Evolutionary conservation across 805 yeast genomes (phyloP).

Genomic region (Cyberlindnera bimundalis): DNA sequence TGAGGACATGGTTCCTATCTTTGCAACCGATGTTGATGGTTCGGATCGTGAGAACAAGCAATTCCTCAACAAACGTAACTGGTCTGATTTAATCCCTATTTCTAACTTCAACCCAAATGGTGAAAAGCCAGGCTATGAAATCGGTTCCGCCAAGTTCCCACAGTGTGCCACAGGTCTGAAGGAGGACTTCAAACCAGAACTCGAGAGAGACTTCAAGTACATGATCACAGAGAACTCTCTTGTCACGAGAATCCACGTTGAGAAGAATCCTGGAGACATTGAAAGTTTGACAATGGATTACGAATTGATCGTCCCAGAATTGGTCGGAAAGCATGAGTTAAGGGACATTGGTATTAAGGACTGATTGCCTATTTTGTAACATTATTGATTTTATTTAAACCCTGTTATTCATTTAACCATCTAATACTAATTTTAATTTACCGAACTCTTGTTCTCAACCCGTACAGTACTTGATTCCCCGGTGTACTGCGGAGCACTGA

Average conservation of each 20-base stretch:
- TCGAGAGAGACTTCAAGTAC: slow-evolving; percentile 42
- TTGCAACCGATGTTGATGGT: slow-evolving; percentile 57
- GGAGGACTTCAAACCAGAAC: slow-evolving; percentile 16
- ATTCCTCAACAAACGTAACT: slow-evolving; percentile 66
- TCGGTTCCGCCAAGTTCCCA: slow-evolving; percentile 37
- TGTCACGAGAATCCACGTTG: slow-evolving; percentile 71
- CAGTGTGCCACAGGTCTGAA: slow-evolving; percentile 33
- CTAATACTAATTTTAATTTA: slow-evolving; percentile 1
- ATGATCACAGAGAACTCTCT: slow-evolving; percentile 56
- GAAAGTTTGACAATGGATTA: slow-evolving; percentile 59
- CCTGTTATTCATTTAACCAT: no score
- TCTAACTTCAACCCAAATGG: slow-evolving; percentile 31
- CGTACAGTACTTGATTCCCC: no score
- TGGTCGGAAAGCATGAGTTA: slow-evolving; percentile 27
- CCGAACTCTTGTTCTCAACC: neutral
- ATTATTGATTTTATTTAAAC: neutral
- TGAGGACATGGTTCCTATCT: slow-evolving; percentile 80
- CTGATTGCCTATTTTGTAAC: slow-evolving; percentile 5
- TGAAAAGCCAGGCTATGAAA: slow-evolving; percentile 24
- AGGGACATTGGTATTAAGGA: slow-evolving; percentile 22
- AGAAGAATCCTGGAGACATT: slow-evolving; percentile 48
- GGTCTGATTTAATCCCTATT: slow-evolving; percentile 63
- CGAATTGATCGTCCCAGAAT: slow-evolving; percentile 66
- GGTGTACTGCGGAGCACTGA: no score
- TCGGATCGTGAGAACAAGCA: slow-evolving; percentile 42